Percentiles rank a stretch among this genome's conserved stretches.
Evolutionary conservation across 2,329 filamentous ascomycete species (phyloP).

Genomic region (Colletotrichum tropicicola): DNA sequence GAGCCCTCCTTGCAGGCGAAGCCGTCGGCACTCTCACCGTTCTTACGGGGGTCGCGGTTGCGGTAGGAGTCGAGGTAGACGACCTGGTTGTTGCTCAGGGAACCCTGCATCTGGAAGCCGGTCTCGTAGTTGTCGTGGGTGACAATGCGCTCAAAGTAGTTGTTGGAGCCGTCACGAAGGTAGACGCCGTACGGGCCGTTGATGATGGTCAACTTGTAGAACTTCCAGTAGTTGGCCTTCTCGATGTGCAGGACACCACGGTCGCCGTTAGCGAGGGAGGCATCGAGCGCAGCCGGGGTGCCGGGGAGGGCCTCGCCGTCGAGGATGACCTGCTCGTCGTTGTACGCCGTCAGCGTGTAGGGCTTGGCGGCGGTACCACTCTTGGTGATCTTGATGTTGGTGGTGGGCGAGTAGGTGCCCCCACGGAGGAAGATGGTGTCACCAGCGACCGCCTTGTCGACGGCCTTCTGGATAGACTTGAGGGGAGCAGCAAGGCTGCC

Average conservation of each 20-base stretch:
- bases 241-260: constrained; percentile 58
- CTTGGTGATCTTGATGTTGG: constrained; percentile 57
- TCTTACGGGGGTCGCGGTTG: constrained; percentile 58
- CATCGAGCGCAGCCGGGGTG: constrained; percentile 51
- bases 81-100: constrained; percentile 46
- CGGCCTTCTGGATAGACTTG: constrained; percentile 55
- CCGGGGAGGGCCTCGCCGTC: constrained; percentile 51
- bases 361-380: constrained; percentile 49
- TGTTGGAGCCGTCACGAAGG: constrained; percentile 44
- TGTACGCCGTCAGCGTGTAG: constrained; percentile 52
- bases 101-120: constrained; percentile 46
- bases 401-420: constrained; percentile 49
- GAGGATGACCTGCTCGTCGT: constrained; percentile 52
- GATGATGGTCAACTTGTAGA: constrained; percentile 49
- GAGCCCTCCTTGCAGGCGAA: constrained; percentile 57
- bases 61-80: constrained; percentile 53
- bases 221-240: constrained; percentile 42
- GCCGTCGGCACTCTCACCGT: constrained; percentile 59
- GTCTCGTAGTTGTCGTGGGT: constrained; percentile 50
- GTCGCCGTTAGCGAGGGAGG: constrained; percentile 47
- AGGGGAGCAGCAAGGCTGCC: constrained; percentile 50
- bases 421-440: constrained; percentile 47
- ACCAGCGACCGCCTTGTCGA: constrained; percentile 54
- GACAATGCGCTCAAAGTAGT: constrained; percentile 45
- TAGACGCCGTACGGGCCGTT: constrained; percentile 49